Evolutionary conservation across 2,329 filamentous ascomycete genomes (phyloP), one percentile per base, ranked within the genome.

Genomic region (Penicillium janthinellum): DNA sequence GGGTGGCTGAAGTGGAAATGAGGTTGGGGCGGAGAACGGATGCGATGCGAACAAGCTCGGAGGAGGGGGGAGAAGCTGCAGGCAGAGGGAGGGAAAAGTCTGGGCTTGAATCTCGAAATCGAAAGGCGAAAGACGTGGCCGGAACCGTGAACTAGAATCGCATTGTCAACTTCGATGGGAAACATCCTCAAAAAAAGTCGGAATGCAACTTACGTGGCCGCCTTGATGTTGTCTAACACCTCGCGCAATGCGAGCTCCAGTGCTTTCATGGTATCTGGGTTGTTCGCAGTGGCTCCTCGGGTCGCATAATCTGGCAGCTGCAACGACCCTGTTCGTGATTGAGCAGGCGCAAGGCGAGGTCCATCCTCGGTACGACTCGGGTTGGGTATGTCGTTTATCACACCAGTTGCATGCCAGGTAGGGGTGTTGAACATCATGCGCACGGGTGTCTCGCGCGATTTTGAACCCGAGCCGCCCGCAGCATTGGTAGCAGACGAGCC

Each of bases 21-120:
- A 95, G 3, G 88, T 86, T 20, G 86, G 82, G 0, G 89, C 91
- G 1, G 92, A 82, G 69, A 96, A 89, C 34, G 92, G 91, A 6
- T 89, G 91, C 0, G 88, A 86, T 10, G 91, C 90, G 78, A 93
- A 94, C 6, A 97, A 82, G 0, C 91, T 95, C 4, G 91, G 88
- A 3, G 93, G 92, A 10, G 90, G 83, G 38, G 90, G 86, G 1
- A 98, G 86, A 65, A 94, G 89, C 64, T 90, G 90, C 11, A 97
- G 84, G 38, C 89, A 92, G 42, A 98, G 83, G 6, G 90, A 88
- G 6, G 93, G 92, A 70, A 96, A 97, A 60, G 92, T 92, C 73
- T 96, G 86, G 5, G 90, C 83, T 61, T 93, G 86, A 37, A 94
- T 90, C 66, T 97, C 91, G 77, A 96, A 96, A 65, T 94, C 90